Conservation (phyloP, 139 green algal species). For the Pycnococcus provasolii region DNA sequence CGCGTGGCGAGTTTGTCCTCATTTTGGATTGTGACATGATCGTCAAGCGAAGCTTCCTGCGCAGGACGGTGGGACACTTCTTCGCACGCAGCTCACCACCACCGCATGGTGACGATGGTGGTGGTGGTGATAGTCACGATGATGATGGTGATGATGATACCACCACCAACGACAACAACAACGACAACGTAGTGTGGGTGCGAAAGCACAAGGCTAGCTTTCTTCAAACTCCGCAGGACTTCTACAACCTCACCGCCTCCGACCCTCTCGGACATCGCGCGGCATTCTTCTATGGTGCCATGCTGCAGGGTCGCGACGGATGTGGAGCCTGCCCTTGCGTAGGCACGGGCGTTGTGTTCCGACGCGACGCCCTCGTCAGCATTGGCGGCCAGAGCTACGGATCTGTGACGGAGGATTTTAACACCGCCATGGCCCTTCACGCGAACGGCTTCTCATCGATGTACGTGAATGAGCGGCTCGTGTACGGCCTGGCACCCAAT, state of each 20-base stretch:
- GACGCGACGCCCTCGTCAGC: slow-evolving; percentile 22
- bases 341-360: slow-evolving; percentile 25
- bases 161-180: no score
- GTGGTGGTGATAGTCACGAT: no score
- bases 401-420: slow-evolving; percentile 27
- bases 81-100: background rate
- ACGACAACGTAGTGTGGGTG: slow-evolving; percentile 1
- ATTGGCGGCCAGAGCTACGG: slow-evolving; percentile 26
- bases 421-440: slow-evolving; percentile 15
- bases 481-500: slow-evolving; percentile 24
- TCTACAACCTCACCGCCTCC: slow-evolving; percentile 17
- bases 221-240: slow-evolving; percentile 29
- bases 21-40: slow-evolving; percentile 31
- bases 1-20: slow-evolving; percentile 11
- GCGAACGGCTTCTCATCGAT: slow-evolving; percentile 19
- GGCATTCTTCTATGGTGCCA: slow-evolving; percentile 27
- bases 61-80: slow-evolving; percentile 15
- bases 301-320: slow-evolving; percentile 28
- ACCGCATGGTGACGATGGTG: no score
- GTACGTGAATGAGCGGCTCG: slow-evolving; percentile 22
- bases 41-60: slow-evolving; percentile 18
- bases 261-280: slow-evolving; percentile 24
- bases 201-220: slow-evolving; percentile 10
- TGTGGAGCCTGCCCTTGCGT: slow-evolving; percentile 17
- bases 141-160: no score